A percentile compares a stretch with the other conserved stretches of the same genome.
Evolutionary conservation across 2,329 filamentous ascomycete genomes (phyloP).

Genomic region (Bipolaris gigantea): DNA sequence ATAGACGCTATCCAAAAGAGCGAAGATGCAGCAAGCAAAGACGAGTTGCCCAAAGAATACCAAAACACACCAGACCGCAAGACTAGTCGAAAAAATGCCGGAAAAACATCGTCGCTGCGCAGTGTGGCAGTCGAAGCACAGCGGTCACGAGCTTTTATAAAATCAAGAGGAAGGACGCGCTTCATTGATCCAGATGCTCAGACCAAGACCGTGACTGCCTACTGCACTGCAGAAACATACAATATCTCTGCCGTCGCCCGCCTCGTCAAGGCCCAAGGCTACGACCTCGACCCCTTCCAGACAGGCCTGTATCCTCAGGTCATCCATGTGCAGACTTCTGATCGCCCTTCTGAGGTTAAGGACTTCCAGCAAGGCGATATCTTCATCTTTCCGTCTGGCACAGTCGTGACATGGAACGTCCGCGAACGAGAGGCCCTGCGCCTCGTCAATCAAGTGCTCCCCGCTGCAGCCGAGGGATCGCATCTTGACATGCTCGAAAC

Average conservation of each 20-base stretch:
- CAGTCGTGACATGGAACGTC: slow-evolving; percentile 88
- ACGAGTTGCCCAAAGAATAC: slow-evolving; percentile 15
- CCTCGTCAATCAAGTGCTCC: slow-evolving; percentile 64
- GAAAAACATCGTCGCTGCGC: slow-evolving; percentile 65
- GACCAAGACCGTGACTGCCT: slow-evolving; percentile 62
- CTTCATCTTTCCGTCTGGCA: slow-evolving; percentile 94
- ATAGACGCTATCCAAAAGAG: slow-evolving; percentile 31
- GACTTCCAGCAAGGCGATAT: slow-evolving; percentile 71
- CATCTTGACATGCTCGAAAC: slow-evolving; percentile 75
- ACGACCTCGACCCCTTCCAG: slow-evolving; percentile 63
- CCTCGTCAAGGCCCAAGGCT: slow-evolving; percentile 61
- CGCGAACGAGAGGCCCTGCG: slow-evolving; percentile 68
- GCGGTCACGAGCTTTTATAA: slow-evolving; percentile 57
- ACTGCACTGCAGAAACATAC: slow-evolving; percentile 69
- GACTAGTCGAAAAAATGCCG: slow-evolving; percentile 32
- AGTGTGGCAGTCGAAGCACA: slow-evolving; percentile 87
- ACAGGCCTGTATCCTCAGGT: slow-evolving; percentile 68
- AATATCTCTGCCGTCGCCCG: slow-evolving; percentile 60
- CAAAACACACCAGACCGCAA: slow-evolving; percentile 23
- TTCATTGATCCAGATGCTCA: slow-evolving; percentile 52
- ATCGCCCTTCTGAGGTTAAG: slow-evolving; percentile 46
- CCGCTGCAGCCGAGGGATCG: slow-evolving; percentile 73
- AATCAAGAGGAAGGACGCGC: slow-evolving; percentile 48
- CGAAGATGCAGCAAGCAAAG: slow-evolving; percentile 16
- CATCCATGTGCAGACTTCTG: slow-evolving; percentile 58